phyloP scores from a whole-genome alignment of 2,329 filamentous ascomycete genomes.

The Raffaelea arxii region DNA sequence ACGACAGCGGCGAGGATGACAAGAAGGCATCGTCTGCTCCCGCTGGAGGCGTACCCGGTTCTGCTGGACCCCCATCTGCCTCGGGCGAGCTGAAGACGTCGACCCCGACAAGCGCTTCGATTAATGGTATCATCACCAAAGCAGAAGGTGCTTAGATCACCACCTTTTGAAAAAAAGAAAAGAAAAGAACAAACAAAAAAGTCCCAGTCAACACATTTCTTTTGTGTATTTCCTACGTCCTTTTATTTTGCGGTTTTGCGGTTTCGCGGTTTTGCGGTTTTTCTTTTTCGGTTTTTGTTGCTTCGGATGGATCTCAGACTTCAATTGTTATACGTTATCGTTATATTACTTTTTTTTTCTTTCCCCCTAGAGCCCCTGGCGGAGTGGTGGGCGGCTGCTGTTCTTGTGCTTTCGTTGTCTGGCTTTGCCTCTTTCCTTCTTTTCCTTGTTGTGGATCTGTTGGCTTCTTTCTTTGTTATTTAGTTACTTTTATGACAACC shows the following conservation, averaged over 20 bases:
- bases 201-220: too few species aligned
- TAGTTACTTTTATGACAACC: background rate
- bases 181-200: too few species aligned
- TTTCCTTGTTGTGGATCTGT: too few species aligned
- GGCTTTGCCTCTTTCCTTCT: background rate
- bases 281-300: background rate
- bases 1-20: conserved; percentile 86
- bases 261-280: conserved; percentile 5
- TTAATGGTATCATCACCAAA: conserved; percentile 43
- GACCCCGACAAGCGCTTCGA: conserved; percentile 35
- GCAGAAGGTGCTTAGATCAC: conserved; percentile 26
- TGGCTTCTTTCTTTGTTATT: background rate
- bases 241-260: too few species aligned
- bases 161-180: too few species aligned
- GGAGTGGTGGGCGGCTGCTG: too few species aligned
- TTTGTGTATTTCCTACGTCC: too few species aligned
- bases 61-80: conserved; percentile 26
- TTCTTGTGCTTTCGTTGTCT: background rate
- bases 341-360: background rate
- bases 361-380: too few species aligned
- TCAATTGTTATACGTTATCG: too few species aligned
- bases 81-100: conserved; percentile 43
- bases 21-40: conserved; percentile 41
- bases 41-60: conserved; percentile 3
- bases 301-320: too few species aligned